Conservation (phyloP, 345 rosid species). For the Mangifera indica region DNA sequence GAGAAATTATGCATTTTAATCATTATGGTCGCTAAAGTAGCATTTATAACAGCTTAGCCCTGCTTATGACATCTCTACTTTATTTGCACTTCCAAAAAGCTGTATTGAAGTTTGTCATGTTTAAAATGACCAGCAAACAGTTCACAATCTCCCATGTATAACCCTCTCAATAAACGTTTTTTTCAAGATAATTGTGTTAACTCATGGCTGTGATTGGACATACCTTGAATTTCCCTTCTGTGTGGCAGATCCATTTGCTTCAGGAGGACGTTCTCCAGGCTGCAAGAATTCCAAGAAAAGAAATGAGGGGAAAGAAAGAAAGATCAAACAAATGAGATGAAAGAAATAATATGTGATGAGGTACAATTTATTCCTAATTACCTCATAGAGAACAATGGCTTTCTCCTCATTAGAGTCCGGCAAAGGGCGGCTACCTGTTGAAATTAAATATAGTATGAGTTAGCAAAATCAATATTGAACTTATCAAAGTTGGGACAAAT, state of each 20-base stretch:
- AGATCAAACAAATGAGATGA: slow-evolving; percentile 4
- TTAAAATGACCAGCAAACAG: slow-evolving; percentile 4
- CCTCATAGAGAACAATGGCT: slow-evolving; percentile 88
- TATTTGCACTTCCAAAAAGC: not conserved
- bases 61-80: slow-evolving; percentile 7
- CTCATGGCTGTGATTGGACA: slow-evolving; percentile 16
- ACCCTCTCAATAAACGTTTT: slow-evolving; percentile 7
- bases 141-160: not conserved
- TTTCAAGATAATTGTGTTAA: not conserved
- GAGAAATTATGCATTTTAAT: not conserved
- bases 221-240: slow-evolving; percentile 78
- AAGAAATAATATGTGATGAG: slow-evolving; percentile 10
- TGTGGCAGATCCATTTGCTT: slow-evolving; percentile 48
- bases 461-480: slow-evolving; percentile 19
- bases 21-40: not conserved
- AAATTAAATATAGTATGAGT: slow-evolving; percentile 18
- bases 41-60: not conserved
- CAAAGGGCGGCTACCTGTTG: slow-evolving; percentile 50
- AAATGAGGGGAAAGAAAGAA: slow-evolving; percentile 18
- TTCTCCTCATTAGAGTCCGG: slow-evolving; percentile 62
- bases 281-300: slow-evolving; percentile 40
- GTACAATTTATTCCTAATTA: slow-evolving; percentile 25
- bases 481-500: not conserved
- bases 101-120: not conserved
- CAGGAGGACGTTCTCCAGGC: slow-evolving; percentile 63